Percentiles rank a stretch among this genome's conserved stretches.
Conservation (phyloP, 2,329 filamentous ascomycete genomes). For the Arachnopeziza araneosa region DNA sequence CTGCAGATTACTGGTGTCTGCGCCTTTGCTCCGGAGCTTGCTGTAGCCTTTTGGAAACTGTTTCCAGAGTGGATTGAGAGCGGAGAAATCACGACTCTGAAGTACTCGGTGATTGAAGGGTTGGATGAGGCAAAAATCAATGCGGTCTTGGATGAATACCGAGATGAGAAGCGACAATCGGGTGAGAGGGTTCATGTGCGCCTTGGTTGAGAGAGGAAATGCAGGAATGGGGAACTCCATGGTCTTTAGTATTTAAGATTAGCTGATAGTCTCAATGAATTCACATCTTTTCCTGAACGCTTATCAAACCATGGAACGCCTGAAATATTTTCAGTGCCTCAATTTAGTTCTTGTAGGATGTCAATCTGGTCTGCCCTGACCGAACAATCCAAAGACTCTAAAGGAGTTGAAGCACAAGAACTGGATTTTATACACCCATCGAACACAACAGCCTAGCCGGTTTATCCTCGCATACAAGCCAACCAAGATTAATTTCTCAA, state of each 20-base stretch:
- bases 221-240: background rate
- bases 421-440: no score
- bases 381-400: no score
- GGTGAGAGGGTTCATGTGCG: slow-evolving; percentile 13
- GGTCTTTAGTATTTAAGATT: background rate
- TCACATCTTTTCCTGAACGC: no score
- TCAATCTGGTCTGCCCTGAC: no score
- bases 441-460: no score
- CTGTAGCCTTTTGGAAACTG: slow-evolving; percentile 29
- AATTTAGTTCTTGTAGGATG: no score
- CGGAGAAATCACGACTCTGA: slow-evolving; percentile 29
- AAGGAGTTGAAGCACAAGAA: no score
- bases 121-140: slow-evolving; percentile 33
- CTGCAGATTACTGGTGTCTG: slow-evolving; percentile 26
- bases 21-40: slow-evolving; percentile 27
- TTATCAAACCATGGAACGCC: no score
- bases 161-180: slow-evolving; percentile 27
- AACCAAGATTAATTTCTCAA: no score
- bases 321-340: no score
- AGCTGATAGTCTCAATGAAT: no score
- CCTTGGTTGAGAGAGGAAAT: background rate
- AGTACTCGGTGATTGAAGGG: slow-evolving; percentile 31
- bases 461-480: no score
- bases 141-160: slow-evolving; percentile 34
- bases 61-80: slow-evolving; percentile 28